phyloP scores from a whole-genome alignment of 202 grass and related monocot genomes.

The Hordeum pubiflorum region DNA sequence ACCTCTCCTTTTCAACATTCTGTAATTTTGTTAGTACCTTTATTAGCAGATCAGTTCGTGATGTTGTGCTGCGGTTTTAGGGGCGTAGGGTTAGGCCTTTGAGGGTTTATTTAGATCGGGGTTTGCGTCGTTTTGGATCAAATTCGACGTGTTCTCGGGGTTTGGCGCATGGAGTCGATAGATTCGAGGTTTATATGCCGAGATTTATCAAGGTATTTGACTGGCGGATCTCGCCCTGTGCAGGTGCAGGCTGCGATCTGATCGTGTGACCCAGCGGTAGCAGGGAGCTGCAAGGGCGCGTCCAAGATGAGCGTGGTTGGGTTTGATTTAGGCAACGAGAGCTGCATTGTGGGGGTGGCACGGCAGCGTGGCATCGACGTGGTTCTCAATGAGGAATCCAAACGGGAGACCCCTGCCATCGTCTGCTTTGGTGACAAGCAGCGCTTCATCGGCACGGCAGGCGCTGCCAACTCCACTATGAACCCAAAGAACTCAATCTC shows the following conservation, averaged over 20 bases:
- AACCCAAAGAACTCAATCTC: constrained; percentile 81
- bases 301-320: constrained; percentile 82
- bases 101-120: not conserved
- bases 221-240: constrained; percentile 16
- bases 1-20: not conserved
- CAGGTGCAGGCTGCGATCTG: not conserved
- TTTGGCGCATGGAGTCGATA: not conserved
- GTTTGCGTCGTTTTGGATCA: not conserved
- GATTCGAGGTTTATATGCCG: not conserved
- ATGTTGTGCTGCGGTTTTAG: not conserved
- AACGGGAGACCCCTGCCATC: constrained; percentile 76
- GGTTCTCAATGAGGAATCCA: constrained; percentile 85
- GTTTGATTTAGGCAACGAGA: constrained; percentile 92
- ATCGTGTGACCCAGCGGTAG: not conserved
- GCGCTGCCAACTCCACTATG: constrained; percentile 58
- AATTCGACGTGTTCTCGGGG: not conserved
- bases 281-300: not conserved
- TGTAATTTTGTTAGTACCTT: not conserved
- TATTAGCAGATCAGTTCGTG: not conserved
- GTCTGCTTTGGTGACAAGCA: constrained; percentile 91
- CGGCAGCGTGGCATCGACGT: constrained; percentile 86
- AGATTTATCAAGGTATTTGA: not conserved
- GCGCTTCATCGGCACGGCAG: constrained; percentile 59
- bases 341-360: constrained; percentile 74
- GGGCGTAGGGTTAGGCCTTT: not conserved